Percentiles rank a stretch among this genome's conserved stretches.
Evolutionary conservation across 2,329 filamentous ascomycete genomes (phyloP).

Genomic region (Aspergillus sp.): DNA sequence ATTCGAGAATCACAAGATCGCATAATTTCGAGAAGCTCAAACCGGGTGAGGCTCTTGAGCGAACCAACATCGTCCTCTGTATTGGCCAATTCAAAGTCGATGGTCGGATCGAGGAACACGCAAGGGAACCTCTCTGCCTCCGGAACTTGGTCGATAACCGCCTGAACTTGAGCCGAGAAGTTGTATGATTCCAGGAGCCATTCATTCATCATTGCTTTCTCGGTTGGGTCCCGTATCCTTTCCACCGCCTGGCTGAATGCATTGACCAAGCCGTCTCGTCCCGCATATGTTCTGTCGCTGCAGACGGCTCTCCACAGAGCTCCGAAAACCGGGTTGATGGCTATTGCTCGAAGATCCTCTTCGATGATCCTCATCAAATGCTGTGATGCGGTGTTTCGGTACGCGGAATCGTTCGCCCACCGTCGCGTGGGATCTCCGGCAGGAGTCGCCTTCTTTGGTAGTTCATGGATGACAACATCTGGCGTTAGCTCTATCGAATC

Average conservation of each 20-base stretch:
- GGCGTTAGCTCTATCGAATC: slow-evolving; percentile 26
- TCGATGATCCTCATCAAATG: slow-evolving; percentile 52
- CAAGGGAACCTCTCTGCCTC: slow-evolving; percentile 51
- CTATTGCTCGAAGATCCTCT: slow-evolving; percentile 49
- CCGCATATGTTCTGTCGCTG: slow-evolving; percentile 50
- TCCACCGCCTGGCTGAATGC: slow-evolving; percentile 50
- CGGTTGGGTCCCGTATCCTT: slow-evolving; percentile 34
- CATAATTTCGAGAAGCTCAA: slow-evolving; percentile 57
- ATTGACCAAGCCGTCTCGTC: slow-evolving; percentile 48
- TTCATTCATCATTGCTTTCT: slow-evolving; percentile 47
- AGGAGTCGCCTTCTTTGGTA: slow-evolving; percentile 40
- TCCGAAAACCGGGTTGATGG: slow-evolving; percentile 57
- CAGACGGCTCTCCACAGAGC: slow-evolving; percentile 56
- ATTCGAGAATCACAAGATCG: slow-evolving; percentile 56
- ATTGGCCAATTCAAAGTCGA: slow-evolving; percentile 35
- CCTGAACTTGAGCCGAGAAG: slow-evolving; percentile 50
- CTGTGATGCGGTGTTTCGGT: slow-evolving; percentile 44
- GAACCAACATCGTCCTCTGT: slow-evolving; percentile 8
- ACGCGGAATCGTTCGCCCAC: slow-evolving; percentile 45
- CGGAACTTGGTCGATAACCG: slow-evolving; percentile 44
- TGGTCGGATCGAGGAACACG: slow-evolving; percentile 56
- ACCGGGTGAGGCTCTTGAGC: slow-evolving; percentile 18
- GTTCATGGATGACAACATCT: slow-evolving; percentile 31
- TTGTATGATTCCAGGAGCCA: slow-evolving; percentile 61
- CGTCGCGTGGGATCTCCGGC: slow-evolving; percentile 35